These are phyloP conservation scores for Gossypium davidsonii DNA, from an alignment of 441 rosid genomes.

Conservation along the genomic window DNA sequence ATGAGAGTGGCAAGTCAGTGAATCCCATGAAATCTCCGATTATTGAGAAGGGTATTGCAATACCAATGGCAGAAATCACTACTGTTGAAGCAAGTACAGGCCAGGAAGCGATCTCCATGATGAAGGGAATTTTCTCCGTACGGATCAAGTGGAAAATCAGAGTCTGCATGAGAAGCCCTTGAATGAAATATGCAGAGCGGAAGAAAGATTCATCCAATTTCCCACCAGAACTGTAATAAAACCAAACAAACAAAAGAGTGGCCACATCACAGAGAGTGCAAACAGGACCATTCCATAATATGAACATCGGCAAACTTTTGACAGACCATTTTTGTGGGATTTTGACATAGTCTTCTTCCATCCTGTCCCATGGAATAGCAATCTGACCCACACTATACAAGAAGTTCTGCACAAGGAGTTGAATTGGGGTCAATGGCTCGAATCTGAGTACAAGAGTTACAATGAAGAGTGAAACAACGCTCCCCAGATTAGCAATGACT, in stretches of 20 bases:
- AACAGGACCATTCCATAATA: constrained; percentile 56
- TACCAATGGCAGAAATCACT: constrained; percentile 47
- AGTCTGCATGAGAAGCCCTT: constrained; percentile 68
- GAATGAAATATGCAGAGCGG: constrained; percentile 55
- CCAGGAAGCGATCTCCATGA: constrained; percentile 62
- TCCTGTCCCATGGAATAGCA: constrained; percentile 64
- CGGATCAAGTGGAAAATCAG: constrained; percentile 58
- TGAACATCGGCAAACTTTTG: constrained; percentile 45
- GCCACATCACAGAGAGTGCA: constrained; percentile 49
- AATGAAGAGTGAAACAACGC: constrained; percentile 49
- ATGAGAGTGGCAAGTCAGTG: constrained; percentile 37
- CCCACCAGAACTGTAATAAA: constrained; percentile 22
- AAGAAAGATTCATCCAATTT: constrained; percentile 12
- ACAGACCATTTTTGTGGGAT: constrained; percentile 46
- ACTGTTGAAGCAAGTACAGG: constrained; percentile 50
- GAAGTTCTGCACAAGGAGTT: constrained; percentile 61
- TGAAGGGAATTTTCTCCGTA: constrained; percentile 59
- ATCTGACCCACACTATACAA: constrained; percentile 52
- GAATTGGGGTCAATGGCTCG: constrained; percentile 58
- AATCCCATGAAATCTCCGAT: constrained; percentile 42
- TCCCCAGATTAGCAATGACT: constrained; percentile 56
- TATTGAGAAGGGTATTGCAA: constrained; percentile 38
- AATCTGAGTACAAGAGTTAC: constrained; percentile 43
- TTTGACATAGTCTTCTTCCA: constrained; percentile 56
- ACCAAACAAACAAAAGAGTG: constrained; percentile 37